Percentiles rank a stretch among this genome's conserved stretches.
These are phyloP conservation scores for Hebeloma cylindrosporum DNA, from an alignment of 768 basidiomycete species.

Conservation along the genomic window DNA sequence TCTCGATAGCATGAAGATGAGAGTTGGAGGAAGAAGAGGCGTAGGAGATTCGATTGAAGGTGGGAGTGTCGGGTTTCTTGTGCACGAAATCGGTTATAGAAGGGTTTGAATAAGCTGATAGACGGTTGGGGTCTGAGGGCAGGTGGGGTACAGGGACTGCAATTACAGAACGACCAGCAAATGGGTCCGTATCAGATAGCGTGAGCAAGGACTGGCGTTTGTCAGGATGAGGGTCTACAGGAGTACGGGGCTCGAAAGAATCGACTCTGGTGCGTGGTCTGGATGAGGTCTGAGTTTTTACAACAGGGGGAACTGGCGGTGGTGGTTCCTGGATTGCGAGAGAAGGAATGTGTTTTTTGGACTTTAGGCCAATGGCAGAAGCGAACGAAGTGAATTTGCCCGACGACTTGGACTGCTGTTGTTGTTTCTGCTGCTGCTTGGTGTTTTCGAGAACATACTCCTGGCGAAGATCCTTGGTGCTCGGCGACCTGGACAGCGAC, in stretches of 20 bases:
- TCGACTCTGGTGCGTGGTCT: constrained; percentile 59
- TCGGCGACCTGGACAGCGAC: constrained; percentile 36
- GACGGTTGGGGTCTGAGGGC: constrained; percentile 45
- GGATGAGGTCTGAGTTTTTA: constrained; percentile 35
- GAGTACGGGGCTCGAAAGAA: constrained; percentile 54
- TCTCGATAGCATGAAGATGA: constrained; percentile 33
- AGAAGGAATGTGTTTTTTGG: constrained; percentile 54
- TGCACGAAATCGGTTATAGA: constrained; percentile 46
- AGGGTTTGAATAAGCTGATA: constrained; percentile 54
- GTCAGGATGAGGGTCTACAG: constrained; percentile 45
- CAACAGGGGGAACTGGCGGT: constrained; percentile 17
- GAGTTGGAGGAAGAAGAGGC: constrained; percentile 61
- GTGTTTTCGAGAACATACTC: constrained; percentile 32
- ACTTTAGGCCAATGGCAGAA: constrained; percentile 61
- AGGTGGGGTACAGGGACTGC: constrained; percentile 33
- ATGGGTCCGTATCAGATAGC: constrained; percentile 64
- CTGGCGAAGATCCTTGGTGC: constrained; percentile 31
- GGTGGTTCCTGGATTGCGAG: constrained; percentile 55
- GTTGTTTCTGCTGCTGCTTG: constrained; percentile 23
- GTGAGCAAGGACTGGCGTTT: constrained; percentile 56
- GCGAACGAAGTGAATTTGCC: constrained; percentile 52
- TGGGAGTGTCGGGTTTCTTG: constrained; percentile 37
- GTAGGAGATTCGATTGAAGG: constrained; percentile 50
- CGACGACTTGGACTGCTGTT: constrained; percentile 31
- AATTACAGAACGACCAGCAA: constrained; percentile 49